phyloP scores from a whole-genome alignment of 805 yeast genomes.

The Teunomyces tritomae region DNA sequence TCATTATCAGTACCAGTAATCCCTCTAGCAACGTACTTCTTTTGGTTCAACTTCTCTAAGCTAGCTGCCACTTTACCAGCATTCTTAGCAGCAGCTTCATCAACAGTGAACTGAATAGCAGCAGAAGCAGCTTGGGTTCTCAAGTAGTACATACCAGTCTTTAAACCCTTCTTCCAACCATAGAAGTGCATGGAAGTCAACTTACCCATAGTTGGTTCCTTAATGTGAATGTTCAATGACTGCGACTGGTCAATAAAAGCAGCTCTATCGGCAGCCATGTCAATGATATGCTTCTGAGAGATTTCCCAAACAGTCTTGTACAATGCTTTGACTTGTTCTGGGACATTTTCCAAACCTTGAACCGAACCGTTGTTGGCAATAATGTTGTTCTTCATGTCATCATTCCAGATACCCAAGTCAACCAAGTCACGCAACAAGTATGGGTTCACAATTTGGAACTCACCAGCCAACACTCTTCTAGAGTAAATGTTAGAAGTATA shows the following conservation, averaged over 20 bases:
- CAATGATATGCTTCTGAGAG: slow-evolving; percentile 56
- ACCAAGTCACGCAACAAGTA: slow-evolving; percentile 56
- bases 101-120: slow-evolving; percentile 82
- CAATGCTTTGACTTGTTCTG: slow-evolving; percentile 51
- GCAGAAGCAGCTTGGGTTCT: slow-evolving; percentile 94
- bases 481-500: slow-evolving; percentile 61
- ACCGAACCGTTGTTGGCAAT: slow-evolving; percentile 58
- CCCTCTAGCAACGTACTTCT: slow-evolving; percentile 31
- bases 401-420: slow-evolving; percentile 58
- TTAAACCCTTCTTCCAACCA: slow-evolving; percentile 97
- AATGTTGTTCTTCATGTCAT: slow-evolving; percentile 54
- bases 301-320: slow-evolving; percentile 65
- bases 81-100: slow-evolving; percentile 38
- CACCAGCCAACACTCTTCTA: slow-evolving; percentile 63
- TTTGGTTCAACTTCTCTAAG: slow-evolving; percentile 37
- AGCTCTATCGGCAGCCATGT: slow-evolving; percentile 47
- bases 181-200: slow-evolving; percentile 97
- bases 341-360: slow-evolving; percentile 53
- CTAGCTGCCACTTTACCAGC: slow-evolving; percentile 40
- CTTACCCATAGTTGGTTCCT: slow-evolving; percentile 93
- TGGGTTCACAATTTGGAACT: slow-evolving; percentile 62
- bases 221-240: slow-evolving; percentile 83
- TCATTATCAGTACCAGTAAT: slow-evolving; percentile 9
- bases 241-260: slow-evolving; percentile 90
- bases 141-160: slow-evolving; percentile 97